These are phyloP conservation scores for Paradendryphiella salina DNA, from an alignment of 2,329 filamentous ascomycete genomes.

Conservation along the genomic window DNA sequence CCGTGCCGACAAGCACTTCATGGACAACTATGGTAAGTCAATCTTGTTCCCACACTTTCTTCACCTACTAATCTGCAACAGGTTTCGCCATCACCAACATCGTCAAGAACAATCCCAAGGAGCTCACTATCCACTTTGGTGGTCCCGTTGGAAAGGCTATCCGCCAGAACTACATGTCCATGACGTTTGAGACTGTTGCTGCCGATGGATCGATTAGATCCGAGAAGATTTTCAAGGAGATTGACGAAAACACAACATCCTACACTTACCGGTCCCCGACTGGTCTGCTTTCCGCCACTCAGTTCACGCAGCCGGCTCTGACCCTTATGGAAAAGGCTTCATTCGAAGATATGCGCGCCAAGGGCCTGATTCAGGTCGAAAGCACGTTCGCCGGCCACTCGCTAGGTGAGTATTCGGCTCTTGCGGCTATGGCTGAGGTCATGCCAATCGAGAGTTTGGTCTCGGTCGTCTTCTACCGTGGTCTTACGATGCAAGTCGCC, in stretches of 20 bases:
- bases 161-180: conserved; percentile 98
- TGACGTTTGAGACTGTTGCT: conserved; percentile 98
- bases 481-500: conserved; percentile 98
- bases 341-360: conserved; percentile 98
- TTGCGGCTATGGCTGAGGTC: conserved; percentile 93
- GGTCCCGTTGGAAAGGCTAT: conserved; percentile 96
- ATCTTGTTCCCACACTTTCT: conserved; percentile 7
- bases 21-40: conserved; percentile 90
- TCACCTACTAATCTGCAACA: conserved; percentile 44
- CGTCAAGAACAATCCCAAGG: conserved; percentile 99
- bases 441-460: conserved; percentile 99
- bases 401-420: conserved; percentile 94
- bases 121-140: conserved; percentile 97
- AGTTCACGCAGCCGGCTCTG: conserved; percentile 96
- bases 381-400: conserved; percentile 98
- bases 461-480: conserved; percentile 98
- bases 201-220: conserved; percentile 92
- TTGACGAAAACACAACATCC: conserved; percentile 86
- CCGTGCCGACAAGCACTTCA: conserved; percentile 88
- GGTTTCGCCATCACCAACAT: conserved; percentile 98
- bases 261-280: conserved; percentile 98
- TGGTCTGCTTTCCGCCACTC: conserved; percentile 91
- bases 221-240: conserved; percentile 99
- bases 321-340: conserved; percentile 99
- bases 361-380: conserved; percentile 92